Percentiles rank a stretch among this genome's conserved stretches.
phyloP scores from a whole-genome alignment of 108 stramenopile genomes.

The Seminavis robusta region DNA sequence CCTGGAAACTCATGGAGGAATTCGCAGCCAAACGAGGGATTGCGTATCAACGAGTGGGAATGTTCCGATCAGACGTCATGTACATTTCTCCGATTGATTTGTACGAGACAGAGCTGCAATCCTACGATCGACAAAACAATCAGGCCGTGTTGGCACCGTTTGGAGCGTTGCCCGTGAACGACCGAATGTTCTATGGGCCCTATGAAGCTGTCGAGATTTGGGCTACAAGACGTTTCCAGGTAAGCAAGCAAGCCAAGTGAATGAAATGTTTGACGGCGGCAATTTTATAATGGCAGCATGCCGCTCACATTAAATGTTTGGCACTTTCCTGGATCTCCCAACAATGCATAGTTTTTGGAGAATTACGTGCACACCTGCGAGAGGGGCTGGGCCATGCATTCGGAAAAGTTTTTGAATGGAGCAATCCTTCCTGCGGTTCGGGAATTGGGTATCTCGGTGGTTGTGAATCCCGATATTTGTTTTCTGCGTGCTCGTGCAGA shows the following conservation, averaged over 20 bases:
- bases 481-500: constrained; percentile 41
- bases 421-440: constrained; percentile 22
- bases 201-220: constrained; percentile 39
- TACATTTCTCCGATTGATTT: constrained; percentile 49
- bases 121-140: constrained; percentile 10
- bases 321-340: no score
- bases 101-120: not conserved
- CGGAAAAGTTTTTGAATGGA: constrained; percentile 24
- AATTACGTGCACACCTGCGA: constrained; percentile 1
- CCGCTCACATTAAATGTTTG: no score
- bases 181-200: constrained; percentile 49
- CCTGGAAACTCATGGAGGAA: constrained; percentile 4
- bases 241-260: constrained; percentile 24
- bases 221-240: constrained; percentile 40
- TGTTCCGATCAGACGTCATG: constrained; percentile 45
- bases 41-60: constrained; percentile 37
- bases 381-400: constrained; percentile 25
- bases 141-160: constrained; percentile 23
- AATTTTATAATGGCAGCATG: not conserved
- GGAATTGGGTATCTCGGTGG: not conserved
- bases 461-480: constrained; percentile 27
- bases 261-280: not conserved
- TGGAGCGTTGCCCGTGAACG: constrained; percentile 27
- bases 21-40: not conserved
- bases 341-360: no score